A percentile compares a stretch with the other conserved stretches of the same genome.
These are phyloP conservation scores for Echria macrotheca DNA, from an alignment of 495 filamentous ascomycete genomes.

Conservation along the genomic window DNA sequence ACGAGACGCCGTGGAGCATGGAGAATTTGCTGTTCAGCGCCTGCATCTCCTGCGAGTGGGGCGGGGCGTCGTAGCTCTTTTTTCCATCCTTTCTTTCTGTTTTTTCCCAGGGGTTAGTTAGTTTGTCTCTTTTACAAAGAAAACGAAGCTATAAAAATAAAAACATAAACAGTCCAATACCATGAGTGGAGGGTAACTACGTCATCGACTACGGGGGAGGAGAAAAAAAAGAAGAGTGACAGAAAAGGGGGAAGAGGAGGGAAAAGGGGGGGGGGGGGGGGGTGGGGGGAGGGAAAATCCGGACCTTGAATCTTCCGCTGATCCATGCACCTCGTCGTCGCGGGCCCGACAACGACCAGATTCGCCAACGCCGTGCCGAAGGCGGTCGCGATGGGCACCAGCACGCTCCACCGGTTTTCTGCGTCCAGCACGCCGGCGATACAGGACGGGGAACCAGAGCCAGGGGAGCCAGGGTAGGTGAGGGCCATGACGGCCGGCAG, in stretches of 20 bases:
- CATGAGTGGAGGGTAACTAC: no score
- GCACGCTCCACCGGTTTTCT: slow-evolving; percentile 51
- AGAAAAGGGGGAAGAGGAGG: no score
- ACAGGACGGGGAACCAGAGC: slow-evolving; percentile 28
- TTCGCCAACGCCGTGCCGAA: slow-evolving; percentile 63
- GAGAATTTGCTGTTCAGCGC: slow-evolving; percentile 75
- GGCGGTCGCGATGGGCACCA: slow-evolving; percentile 61
- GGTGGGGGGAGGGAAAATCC: no score
- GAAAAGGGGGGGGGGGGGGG: no score
- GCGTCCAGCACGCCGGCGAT: slow-evolving; percentile 51
- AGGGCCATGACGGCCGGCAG: slow-evolving; percentile 68
- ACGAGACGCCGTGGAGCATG: slow-evolving; percentile 70
- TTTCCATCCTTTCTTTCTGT: slow-evolving; percentile 64
- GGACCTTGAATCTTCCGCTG: slow-evolving; percentile 74
- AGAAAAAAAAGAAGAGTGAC: no score
- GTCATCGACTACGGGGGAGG: no score
- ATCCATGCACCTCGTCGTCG: slow-evolving; percentile 65
- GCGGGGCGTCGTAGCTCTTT: slow-evolving; percentile 65
- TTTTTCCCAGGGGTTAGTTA: neutral
- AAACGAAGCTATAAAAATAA: no score
- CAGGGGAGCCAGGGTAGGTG: slow-evolving; percentile 56
- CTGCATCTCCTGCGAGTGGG: slow-evolving; percentile 76
- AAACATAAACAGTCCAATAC: no score
- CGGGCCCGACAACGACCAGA: slow-evolving; percentile 60
- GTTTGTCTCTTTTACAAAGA: no score